Percentiles rank a stretch among this genome's conserved stretches.
phyloP scores from a whole-genome alignment of 257 asterid genomes.

The Solanum pinnatisectum region DNA sequence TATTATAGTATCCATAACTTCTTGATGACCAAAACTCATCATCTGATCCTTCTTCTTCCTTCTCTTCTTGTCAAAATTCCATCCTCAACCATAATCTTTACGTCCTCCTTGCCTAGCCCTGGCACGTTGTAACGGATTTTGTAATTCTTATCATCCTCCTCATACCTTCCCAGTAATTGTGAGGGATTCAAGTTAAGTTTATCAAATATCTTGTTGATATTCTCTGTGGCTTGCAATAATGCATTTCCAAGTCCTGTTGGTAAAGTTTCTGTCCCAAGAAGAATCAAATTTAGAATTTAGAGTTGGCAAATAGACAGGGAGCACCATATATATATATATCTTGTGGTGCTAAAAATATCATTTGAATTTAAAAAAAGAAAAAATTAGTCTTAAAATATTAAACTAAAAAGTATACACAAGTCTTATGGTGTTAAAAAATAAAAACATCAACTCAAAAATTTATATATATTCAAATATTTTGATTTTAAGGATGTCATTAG shows the following conservation, averaged over 20 bases:
- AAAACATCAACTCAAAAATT: too few relatives aligned
- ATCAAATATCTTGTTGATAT: constrained; percentile 29
- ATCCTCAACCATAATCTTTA: constrained; percentile 41
- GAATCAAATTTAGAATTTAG: not conserved
- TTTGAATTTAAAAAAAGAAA: too few relatives aligned
- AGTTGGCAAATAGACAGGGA: not conserved
- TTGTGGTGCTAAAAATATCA: too few relatives aligned
- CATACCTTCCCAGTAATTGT: constrained; percentile 23
- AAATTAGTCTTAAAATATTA: too few relatives aligned
- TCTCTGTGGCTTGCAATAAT: constrained; percentile 18
- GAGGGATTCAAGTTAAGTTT: constrained; percentile 19
- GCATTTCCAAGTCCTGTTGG: constrained; percentile 27
- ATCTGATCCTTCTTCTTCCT: constrained; percentile 27
- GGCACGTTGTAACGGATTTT: constrained; percentile 40
- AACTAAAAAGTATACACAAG: too few relatives aligned
- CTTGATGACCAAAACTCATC: constrained; percentile 34
- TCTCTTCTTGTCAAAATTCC: constrained; percentile 20
- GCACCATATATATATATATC: too few relatives aligned
- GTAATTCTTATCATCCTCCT: constrained; percentile 43
- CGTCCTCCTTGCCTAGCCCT: constrained; percentile 52
- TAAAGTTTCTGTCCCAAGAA: constrained; percentile 3
- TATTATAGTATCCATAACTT: constrained; percentile 34
- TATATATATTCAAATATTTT: too few relatives aligned
- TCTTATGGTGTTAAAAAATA: too few relatives aligned
- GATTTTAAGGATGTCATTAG: too few relatives aligned